Evolutionary conservation across 2,329 filamentous ascomycete genomes (phyloP), one percentile per base, ranked within the genome.

Genomic region (Gyromitra esculenta): DNA sequence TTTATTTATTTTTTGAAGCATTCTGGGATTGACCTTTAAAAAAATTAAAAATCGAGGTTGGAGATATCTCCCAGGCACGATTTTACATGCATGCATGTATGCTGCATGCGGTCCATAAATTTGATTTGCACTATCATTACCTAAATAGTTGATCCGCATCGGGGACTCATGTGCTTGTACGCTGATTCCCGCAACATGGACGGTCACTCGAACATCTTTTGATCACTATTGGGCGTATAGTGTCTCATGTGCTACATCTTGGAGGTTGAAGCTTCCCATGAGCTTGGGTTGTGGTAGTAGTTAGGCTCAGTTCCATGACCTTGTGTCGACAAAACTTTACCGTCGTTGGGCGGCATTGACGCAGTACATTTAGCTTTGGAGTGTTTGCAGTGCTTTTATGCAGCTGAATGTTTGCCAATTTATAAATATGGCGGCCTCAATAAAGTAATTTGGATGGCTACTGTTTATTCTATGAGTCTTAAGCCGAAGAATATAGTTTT

Each of bases 131-230:
- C n/a, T 18, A 41, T 25, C n/a, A 9, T 9, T 43, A 21, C 35
- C 37, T 41, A 35, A 39, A 60, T n/a, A n/a, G 15, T 60, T 60
- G 37, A n/a, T 31, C 41, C 37, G 15, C 11, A 35, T 31, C 11
- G 6, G 21, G 6, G 21, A 45, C 15, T 45, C 43, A 4, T 9
- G 50, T 31, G 18, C 50, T 31, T 54, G 13, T 59, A 59, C 11
- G 15, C 7, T 9, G 5, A n/a, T 41, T 18, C n/a, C 57, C 15
- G 37, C 57, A 60, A 60, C 57, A 60, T 60, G 57, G 57, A 11
- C 6, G 6, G 37, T 60, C 57, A 60, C 57, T 60, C 57, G 57
- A 31, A 43, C n/a, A 25, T 13, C 3, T 9, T 60, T 60, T 21
- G 15, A 18, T 13, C 37, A 41, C 41, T 6, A 41, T 9, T 25